Base-by-base conservation (phyloP, 805 yeast genomes). In the Nakazawaea holstii region DNA sequence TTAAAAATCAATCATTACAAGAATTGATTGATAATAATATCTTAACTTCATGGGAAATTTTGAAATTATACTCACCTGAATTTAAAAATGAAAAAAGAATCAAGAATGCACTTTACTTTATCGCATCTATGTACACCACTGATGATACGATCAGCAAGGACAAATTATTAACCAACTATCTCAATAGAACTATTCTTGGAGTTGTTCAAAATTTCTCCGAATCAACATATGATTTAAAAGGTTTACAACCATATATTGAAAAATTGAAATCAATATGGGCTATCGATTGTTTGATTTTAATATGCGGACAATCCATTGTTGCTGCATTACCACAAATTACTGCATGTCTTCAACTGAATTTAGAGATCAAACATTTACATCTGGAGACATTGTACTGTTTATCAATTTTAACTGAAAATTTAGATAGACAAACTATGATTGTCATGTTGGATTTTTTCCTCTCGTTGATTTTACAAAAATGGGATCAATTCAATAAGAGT, bases 281-380 rank as follows among this genome's bases (percentile, higher is more conserved):
- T 0, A 76, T 92, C 29, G 78, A 82, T 35, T 78, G 84, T 49
- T 64, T 92, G 24, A 78, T 87, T 6, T 70, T 73, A 38, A 64
- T 80, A 2, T 67, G 80, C 1, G 74, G 75, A 6, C 67, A 72
- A 26, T 70, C 81, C 13, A 76, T 86, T 29, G 75, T 79, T 4
- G 77, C 86, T 1, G 87, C 88, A 0, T 64, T 86, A 32, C 95
- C 96, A 0, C 98, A 91, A 59, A 78, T 92, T 4, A 84, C 88
- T 50, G 85, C 95, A 1, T 86, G 95, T 55, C 66, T 92, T 10
- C 96, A 89, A 59, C 81, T 90, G 1, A 83, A 92, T 0, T 64
- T 91, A 20, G 90, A 83, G 35, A 76, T 74, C 15, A 66, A 73
- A 0, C 80, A 79, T 24, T 71, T 90, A 11, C 83, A 83, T 50